phyloP scores from a whole-genome alignment of 305 asterid genomes.

The Rubia occidens region DNA sequence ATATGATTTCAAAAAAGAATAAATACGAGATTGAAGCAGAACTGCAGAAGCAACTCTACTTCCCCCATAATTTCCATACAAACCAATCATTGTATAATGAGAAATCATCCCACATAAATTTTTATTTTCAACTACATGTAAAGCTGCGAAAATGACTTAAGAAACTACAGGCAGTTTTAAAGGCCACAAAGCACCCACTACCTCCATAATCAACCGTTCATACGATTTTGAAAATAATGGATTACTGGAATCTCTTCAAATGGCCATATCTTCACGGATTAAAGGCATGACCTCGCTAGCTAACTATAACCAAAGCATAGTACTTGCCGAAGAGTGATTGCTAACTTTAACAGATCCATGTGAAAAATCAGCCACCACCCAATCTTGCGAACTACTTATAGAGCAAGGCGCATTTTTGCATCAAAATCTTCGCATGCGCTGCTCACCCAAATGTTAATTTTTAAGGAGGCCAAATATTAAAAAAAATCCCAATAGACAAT shows the following conservation, averaged over 20 bases:
- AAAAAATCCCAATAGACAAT: not conserved
- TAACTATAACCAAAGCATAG: not conserved
- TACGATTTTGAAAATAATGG: not conserved
- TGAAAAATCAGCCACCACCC: not conserved
- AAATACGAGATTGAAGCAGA: not conserved
- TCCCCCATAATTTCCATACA: not conserved
- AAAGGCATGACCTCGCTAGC: not conserved
- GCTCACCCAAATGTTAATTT: no score
- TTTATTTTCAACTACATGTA: not conserved
- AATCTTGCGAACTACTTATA: not conserved
- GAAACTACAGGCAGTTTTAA: not conserved
- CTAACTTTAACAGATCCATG: constrained; percentile 2
- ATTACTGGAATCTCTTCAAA: not conserved
- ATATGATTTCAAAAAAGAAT: not conserved
- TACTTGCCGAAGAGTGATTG: not conserved
- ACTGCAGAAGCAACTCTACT: not conserved
- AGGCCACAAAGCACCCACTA: not conserved
- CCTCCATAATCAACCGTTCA: not conserved
- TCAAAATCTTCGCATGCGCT: no score
- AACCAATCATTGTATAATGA: not conserved
- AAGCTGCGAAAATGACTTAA: not conserved
- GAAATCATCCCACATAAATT: not conserved
- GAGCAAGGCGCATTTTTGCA: not conserved
- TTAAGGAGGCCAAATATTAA: not conserved
- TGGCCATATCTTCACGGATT: not conserved